Percentiles rank a stretch among this genome's conserved stretches.
Evolutionary conservation across 2,329 filamentous ascomycete genomes (phyloP).

Genomic region (Neopestalotiopsis sp.): DNA sequence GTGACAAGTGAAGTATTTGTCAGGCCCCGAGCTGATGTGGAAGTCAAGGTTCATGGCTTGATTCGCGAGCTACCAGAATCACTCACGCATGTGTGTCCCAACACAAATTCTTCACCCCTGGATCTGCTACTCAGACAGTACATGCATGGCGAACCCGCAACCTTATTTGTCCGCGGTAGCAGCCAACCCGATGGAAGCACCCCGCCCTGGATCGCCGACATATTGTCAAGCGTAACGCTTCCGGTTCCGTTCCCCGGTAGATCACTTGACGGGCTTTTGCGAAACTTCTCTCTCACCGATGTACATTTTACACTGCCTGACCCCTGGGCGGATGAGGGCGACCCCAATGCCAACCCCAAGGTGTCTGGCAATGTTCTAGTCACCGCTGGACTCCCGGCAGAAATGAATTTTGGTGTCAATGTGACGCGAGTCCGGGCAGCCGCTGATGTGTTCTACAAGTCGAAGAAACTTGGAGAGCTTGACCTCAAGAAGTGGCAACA

Average conservation of each 20-base stretch:
- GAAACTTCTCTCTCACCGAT: slow-evolving; percentile 84
- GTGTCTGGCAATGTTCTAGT: slow-evolving; percentile 86
- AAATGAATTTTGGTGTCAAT: slow-evolving; percentile 85
- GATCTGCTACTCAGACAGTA: slow-evolving; percentile 83
- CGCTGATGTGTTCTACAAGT: slow-evolving; percentile 81
- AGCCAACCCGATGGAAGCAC: slow-evolving; percentile 68
- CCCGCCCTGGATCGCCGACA: slow-evolving; percentile 80
- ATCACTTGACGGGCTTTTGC: slow-evolving; percentile 81
- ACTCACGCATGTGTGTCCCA: slow-evolving; percentile 76
- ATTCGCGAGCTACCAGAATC: slow-evolving; percentile 76
- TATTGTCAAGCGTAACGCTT: slow-evolving; percentile 81
- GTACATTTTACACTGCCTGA: slow-evolving; percentile 87
- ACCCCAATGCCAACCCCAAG: slow-evolving; percentile 74
- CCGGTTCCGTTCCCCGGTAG: slow-evolving; percentile 84
- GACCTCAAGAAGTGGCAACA: slow-evolving; percentile 82
- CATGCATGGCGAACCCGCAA: slow-evolving; percentile 78
- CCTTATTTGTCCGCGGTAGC: slow-evolving; percentile 83
- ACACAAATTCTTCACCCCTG: slow-evolving; percentile 79
- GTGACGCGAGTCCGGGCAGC: slow-evolving; percentile 78
- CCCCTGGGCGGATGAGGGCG: slow-evolving; percentile 75
- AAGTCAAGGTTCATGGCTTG: slow-evolving; percentile 72
- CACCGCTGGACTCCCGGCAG: slow-evolving; percentile 76
- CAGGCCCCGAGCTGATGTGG: slow-evolving; percentile 69
- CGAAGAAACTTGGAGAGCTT: slow-evolving; percentile 79
- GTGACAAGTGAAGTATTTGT: slow-evolving; percentile 71